Base-by-base conservation (phyloP, 2,329 filamentous ascomycete genomes). In the Neocatenulostroma microsporum region DNA sequence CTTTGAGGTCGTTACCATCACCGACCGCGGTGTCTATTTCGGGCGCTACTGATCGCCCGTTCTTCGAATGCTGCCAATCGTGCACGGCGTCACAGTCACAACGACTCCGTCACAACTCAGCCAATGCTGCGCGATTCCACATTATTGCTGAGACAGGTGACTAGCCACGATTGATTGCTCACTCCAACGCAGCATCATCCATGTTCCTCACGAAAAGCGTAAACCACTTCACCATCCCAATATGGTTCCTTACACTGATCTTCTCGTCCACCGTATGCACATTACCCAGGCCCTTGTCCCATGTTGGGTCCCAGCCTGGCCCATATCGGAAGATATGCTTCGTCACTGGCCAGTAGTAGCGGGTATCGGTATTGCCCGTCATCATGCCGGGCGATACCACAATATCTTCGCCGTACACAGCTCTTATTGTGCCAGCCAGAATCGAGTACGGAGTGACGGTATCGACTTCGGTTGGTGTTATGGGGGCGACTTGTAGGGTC, bases 191-290 rank as follows among this genome's bases (percentile, higher is more conserved):
- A 9, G 60, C 64, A 43, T 63, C 64, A 47, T 69, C 65, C 52
- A 68, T 57, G 45, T 67, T 67, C 46, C 63, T 54, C 21, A 69
- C 50, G 47, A 63, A 68, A 24, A 56, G 28, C 38, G 48, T 57
- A 47, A 66, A 63, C 64, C 64, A 69, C 53, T 53, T 62, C 0
- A 65, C 58, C 28, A 59, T 59, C 45, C 64, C 63, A 11, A 67
- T 33, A 53, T 69, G 66, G 26, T 61, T 64, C 36, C 52, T 54
- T 5, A 66, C 61, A 19, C 47, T 50, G 7, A 60, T 44, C 35
- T 41, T 51, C 50, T 60, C 53, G 34, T 57, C 48, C 3, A 59
- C 52, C 28, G 54, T 59, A 38, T 61, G 54, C 5, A 58, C 55
- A 23, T 52, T 57, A 4, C 52, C 50, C 35, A 59, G 37, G 4